Conservation (phyloP, 2,329 filamentous ascomycete species). For the Magnaporthiopsis poae region DNA sequence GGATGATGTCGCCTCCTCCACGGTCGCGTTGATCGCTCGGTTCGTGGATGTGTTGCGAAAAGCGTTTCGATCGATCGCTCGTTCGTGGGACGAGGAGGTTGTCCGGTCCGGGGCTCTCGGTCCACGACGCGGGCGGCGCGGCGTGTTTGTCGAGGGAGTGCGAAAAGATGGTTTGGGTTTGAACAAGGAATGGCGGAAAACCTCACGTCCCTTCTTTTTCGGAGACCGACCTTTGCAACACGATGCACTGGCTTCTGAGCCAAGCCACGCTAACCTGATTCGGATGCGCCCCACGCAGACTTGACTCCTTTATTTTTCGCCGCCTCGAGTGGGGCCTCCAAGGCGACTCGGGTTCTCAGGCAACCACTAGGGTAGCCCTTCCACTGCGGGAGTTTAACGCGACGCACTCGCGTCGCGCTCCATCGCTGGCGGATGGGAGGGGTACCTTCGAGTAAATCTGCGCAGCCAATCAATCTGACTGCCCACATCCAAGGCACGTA, state of each 20-base stretch:
- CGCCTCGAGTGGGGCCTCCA: background rate
- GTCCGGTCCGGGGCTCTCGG: slow-evolving; percentile 18
- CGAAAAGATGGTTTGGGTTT: slow-evolving; percentile 6
- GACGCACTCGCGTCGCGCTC: background rate
- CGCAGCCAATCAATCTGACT: background rate
- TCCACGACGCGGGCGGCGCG: slow-evolving; percentile 35
- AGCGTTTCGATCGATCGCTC: slow-evolving; percentile 3
- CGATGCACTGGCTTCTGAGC: background rate
- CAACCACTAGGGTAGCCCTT: background rate
- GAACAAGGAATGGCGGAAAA: slow-evolving; percentile 28
- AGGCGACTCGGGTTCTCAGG: too few species aligned
- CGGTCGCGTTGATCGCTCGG: slow-evolving; percentile 8
- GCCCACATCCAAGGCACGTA: background rate
- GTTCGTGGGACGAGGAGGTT: background rate
- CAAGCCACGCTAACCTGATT: background rate
- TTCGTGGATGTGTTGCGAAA: background rate
- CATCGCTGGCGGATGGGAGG: background rate
- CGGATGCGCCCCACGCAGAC: background rate
- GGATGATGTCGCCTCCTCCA: slow-evolving; percentile 5
- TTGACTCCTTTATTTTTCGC: background rate
- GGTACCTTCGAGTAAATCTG: background rate
- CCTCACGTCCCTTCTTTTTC: slow-evolving; percentile 24
- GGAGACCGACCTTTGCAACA: background rate
- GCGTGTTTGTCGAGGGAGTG: slow-evolving; percentile 7
- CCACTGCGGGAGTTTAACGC: background rate